Percentiles rank a stretch among this genome's conserved stretches.
Evolutionary conservation across 176 grass and related monocot genomes (phyloP).

Genomic region (Oryza nivara): DNA sequence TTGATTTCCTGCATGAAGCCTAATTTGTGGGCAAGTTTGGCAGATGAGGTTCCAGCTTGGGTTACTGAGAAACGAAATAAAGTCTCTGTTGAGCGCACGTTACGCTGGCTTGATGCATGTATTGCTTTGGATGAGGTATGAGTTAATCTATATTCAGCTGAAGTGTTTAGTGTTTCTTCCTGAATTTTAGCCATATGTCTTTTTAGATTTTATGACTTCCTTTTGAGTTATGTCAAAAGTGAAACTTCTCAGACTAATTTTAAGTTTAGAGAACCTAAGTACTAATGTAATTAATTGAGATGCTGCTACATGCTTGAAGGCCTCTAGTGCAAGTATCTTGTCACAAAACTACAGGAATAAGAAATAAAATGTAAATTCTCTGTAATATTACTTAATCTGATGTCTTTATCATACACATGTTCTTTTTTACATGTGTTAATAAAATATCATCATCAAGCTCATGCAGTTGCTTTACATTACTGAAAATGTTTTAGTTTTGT

Average conservation of each 20-base stretch:
- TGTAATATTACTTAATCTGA: background rate
- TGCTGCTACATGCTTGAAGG: background rate
- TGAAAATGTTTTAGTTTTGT: background rate
- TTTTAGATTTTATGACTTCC: background rate
- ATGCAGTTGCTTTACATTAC: background rate
- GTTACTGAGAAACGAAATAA: conserved; percentile 82
- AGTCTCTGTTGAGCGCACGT: conserved; percentile 85
- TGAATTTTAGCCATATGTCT: background rate
- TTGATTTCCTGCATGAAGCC: conserved; percentile 75
- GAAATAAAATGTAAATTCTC: conserved; percentile 1
- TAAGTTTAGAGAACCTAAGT: conserved; percentile 6
- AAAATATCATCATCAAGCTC: background rate
- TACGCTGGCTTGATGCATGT: conserved; percentile 90
- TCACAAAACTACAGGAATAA: background rate
- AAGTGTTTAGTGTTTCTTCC: background rate
- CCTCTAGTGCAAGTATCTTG: conserved; percentile 8
- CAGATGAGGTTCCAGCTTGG: conserved; percentile 95
- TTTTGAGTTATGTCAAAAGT: background rate
- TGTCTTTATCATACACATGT: background rate
- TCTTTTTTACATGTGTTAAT: background rate
- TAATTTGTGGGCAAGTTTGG: conserved; percentile 84
- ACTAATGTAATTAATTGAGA: background rate
- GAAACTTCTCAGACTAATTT: conserved; percentile 5
- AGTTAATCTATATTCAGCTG: background rate
- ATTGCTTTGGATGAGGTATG: conserved; percentile 70